Evolutionary conservation across 2,329 filamentous ascomycete genomes (phyloP).

Genomic region (Neopestalotiopsis sp.): DNA sequence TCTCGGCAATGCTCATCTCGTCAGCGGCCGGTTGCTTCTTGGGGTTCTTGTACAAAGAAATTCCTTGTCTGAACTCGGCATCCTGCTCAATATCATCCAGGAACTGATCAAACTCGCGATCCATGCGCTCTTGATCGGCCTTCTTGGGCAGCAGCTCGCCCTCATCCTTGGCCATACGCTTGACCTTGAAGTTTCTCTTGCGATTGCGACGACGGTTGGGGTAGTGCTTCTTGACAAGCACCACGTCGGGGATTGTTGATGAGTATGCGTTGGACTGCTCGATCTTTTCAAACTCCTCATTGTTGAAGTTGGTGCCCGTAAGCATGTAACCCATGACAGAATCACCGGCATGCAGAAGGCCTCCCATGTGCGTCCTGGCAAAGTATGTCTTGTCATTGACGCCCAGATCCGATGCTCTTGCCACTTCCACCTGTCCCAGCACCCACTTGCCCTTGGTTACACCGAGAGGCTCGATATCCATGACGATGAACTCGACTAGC

Average conservation of each 20-base stretch:
- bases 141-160: conserved; percentile 86
- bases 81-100: conserved; percentile 96
- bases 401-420: conserved; percentile 84
- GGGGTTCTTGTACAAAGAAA: conserved; percentile 83
- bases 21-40: conserved; percentile 58
- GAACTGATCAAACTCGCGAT: conserved; percentile 97
- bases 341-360: conserved; percentile 85
- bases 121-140: conserved; percentile 84
- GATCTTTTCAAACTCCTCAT: conserved; percentile 54
- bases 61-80: conserved; percentile 79
- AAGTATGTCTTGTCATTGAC: conserved; percentile 88
- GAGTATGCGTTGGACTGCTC: conserved; percentile 78
- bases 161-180: conserved; percentile 90
- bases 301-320: conserved; percentile 60
- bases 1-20: conserved; percentile 72
- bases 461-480: conserved; percentile 87
- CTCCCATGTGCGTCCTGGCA: conserved; percentile 86
- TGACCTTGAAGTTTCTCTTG: conserved; percentile 89
- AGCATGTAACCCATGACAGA: conserved; percentile 95
- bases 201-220: conserved; percentile 79
- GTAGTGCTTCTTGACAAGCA: conserved; percentile 98
- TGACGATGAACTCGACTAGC: conserved; percentile 89
- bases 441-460: conserved; percentile 79
- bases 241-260: conserved; percentile 84
- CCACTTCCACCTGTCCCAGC: conserved; percentile 87